Evolutionary conservation across 768 basidiomycete genomes (phyloP).

Genomic region (Macrolepiota albuminosa): DNA sequence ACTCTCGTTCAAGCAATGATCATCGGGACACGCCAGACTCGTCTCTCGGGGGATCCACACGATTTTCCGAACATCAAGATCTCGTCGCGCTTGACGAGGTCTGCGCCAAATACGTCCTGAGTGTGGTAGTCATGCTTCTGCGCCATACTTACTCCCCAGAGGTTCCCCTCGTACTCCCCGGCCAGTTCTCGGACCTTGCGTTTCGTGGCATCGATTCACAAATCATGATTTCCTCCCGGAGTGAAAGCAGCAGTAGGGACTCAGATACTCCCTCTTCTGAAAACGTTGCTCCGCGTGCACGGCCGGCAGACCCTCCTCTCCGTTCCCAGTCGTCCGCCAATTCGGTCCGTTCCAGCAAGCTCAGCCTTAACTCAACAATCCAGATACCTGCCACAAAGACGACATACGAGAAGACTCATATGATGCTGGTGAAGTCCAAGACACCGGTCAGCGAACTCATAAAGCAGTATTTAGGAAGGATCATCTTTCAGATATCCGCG

Average conservation of each 20-base stretch:
- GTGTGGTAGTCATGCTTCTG: slow-evolving; percentile 79
- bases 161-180: slow-evolving; percentile 49
- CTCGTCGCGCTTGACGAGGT: slow-evolving; percentile 74
- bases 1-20: slow-evolving; percentile 38
- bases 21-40: slow-evolving; percentile 32
- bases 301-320: slow-evolving; percentile 16
- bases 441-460: slow-evolving; percentile 57
- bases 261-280: slow-evolving; percentile 10
- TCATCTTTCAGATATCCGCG: slow-evolving; percentile 83
- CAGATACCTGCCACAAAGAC: slow-evolving; percentile 33
- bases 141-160: slow-evolving; percentile 63
- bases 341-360: slow-evolving; percentile 31
- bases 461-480: slow-evolving; percentile 67
- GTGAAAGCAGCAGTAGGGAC: slow-evolving; percentile 9
- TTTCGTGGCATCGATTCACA: slow-evolving; percentile 68
- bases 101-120: slow-evolving; percentile 76
- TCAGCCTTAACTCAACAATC: slow-evolving; percentile 35
- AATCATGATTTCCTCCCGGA: slow-evolving; percentile 31
- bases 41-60: slow-evolving; percentile 24
- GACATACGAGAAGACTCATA: slow-evolving; percentile 59
- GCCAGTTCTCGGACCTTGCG: slow-evolving; percentile 54
- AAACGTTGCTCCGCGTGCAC: slow-evolving; percentile 1
- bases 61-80: slow-evolving; percentile 44
- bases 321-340: slow-evolving; percentile 40
- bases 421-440: slow-evolving; percentile 51